Evolutionary conservation across 164 flowering plant species (phyloP), one percentile per base, ranked within the genome.

Genomic region (Vitis cinerea): DNA sequence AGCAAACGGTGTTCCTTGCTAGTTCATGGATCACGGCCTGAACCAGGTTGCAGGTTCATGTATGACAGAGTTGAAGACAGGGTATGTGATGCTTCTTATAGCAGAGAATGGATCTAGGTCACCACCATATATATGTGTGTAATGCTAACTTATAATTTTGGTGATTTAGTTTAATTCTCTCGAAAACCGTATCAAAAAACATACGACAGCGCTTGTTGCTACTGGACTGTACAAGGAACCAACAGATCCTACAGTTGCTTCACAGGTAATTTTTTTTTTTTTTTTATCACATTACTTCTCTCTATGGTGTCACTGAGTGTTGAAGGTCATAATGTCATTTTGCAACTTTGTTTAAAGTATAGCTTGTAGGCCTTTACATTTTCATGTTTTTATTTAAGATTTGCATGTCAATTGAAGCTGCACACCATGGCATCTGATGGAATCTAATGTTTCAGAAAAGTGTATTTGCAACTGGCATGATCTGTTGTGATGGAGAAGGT

Each of bases 401-500:
- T 16, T 65, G 23, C 68, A n/a, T 50, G 37, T 56, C 48, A 6
- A n/a, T 61, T 31, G n/a, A 61, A 47, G 56, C 11, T 23, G 15
- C 19, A 47, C 30, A 65, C 50, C 16, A 57, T 23, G 50, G 30
- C 29, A 56, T 50, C 48, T 71, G 10, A 72, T 63, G 59, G 60
- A 64, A 62, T 29, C 17, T 62, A 12, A 58, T 72, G 52, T 79
- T 78, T 67, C 87, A 96, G 99, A 88, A 84, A 83, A 88, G 86
- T 74, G 64, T 85, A 13, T 86, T 93, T 80, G 81, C 94, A 50
- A 93, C 89, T 72, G 99, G 99, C 67, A 96, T 96, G 98, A 83
- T 96, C 61, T 89, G 89, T 76, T 93, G 98, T 71, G 97, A 96
- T 77, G 98, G 89, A 72, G 98, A 93, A 80, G 99, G 98, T 30